These are phyloP conservation scores for Sarcodon aspratus DNA, from an alignment of 768 basidiomycete species.

Conservation along the genomic window DNA sequence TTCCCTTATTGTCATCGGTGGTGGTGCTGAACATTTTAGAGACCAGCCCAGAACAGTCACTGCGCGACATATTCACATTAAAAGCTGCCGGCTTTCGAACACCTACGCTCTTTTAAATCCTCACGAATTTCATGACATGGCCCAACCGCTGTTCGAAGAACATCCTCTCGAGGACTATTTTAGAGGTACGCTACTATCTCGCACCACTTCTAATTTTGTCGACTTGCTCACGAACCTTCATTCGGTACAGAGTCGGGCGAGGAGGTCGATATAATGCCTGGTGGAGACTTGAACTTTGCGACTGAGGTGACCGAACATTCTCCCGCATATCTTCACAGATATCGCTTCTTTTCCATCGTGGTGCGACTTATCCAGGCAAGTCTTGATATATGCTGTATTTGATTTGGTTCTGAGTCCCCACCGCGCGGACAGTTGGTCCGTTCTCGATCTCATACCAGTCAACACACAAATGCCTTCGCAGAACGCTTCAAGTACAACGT, in stretches of 20 bases:
- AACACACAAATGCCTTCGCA: slow-evolving; percentile 33
- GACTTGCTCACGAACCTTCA: too few species aligned
- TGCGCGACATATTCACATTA: too few species aligned
- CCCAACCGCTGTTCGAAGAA: slow-evolving; percentile 67
- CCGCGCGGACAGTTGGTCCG: slow-evolving; percentile 22
- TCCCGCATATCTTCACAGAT: slow-evolving; percentile 14
- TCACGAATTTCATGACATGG: slow-evolving; percentile 32
- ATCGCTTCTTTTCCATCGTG: not conserved
- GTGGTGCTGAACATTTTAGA: too few species aligned
- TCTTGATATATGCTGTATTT: not conserved
- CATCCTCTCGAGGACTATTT: slow-evolving; percentile 70
- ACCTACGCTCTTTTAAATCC: not conserved
- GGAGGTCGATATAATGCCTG: not conserved
- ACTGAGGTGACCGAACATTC: slow-evolving; percentile 26
- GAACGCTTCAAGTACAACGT: slow-evolving; percentile 81
- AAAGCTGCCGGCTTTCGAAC: too few species aligned
- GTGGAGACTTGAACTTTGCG: not conserved
- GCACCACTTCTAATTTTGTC: too few species aligned
- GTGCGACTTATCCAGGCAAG: not conserved
- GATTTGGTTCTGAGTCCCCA: not conserved
- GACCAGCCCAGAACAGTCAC: too few species aligned
- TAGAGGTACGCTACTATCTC: slow-evolving; percentile 31
- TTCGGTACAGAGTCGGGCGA: not conserved
- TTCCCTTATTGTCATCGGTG: too few species aligned
- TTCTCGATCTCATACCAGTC: not conserved